Base-by-base conservation (phyloP, 1,284 basidiomycete genomes). In the Leccinum pallidistipes region DNA sequence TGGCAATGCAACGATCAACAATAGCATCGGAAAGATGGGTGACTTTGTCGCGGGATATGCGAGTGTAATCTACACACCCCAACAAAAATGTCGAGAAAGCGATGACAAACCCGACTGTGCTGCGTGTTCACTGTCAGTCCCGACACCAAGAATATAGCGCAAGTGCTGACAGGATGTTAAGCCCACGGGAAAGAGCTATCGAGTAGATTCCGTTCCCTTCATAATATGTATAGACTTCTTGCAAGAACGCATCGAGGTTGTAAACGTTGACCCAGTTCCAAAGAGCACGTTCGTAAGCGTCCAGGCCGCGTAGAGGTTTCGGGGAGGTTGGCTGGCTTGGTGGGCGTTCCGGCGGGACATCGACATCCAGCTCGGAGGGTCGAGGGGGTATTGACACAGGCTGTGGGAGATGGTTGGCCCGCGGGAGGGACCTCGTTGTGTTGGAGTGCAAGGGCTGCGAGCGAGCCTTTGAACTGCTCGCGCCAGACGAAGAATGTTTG, bases 221-320 rank as follows among this genome's bases (percentile, higher is more conserved):
- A 73, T 99, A 99, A 75, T 98, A 99, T 56, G 84, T 83, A 75
- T 99, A 99, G 47, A 94, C 94, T 69, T 98, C 94, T 78, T 97
- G 94, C 34, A 99, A 77, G 76, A 97, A 99, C 7, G 87, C 88
- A 71, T 99, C 97, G 45, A 99, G 83, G 73, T 99, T 97, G 71
- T 94, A 94, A 8, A 98, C 94, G 73, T 99, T 99, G 64, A 97
- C 94, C 97, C 97, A 99, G 65, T 93, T 91, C 97, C 97, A 99
- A 50, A 98, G 74, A 0, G 97, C 97, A 66, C 87, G 87, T 75
- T 98, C 94, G 72, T 94, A 90, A 14, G 87, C 87, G 69, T 94
- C 90, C 61, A 96, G 73, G 3, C 92, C 91, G 54, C 84, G 81
- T 82, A 88, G 84, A 59, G 78, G 80, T 65, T 79, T 84, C 21